Percentiles rank a stretch among this genome's conserved stretches.
phyloP scores from a whole-genome alignment of 1,284 basidiomycete genomes.

The Boletellus dicymbophilus region DNA sequence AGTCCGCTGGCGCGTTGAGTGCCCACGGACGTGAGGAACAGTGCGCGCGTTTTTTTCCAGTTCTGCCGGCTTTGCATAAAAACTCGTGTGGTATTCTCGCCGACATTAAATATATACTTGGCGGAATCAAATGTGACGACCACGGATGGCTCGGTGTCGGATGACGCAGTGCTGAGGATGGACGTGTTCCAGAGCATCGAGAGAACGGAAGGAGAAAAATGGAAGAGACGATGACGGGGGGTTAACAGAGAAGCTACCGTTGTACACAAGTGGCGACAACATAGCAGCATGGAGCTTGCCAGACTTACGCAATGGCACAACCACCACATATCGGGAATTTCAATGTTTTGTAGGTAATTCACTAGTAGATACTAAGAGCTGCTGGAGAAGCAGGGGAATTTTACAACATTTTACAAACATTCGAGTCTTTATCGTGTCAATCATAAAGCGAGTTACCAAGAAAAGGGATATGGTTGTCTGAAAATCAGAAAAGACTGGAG shows the following conservation, averaged over 20 bases:
- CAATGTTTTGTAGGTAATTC: no score
- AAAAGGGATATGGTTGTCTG: no score
- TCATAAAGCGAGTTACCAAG: no score
- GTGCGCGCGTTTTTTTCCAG: conserved; percentile 62
- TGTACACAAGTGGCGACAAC: conserved; percentile 30
- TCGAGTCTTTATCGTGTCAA: no score
- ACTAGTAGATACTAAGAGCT: no score
- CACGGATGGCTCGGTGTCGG: conserved; percentile 80
- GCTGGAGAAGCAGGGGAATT: no score
- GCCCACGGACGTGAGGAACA: conserved; percentile 75
- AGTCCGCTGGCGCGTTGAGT: conserved; percentile 68
- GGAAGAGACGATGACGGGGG: conserved; percentile 18
- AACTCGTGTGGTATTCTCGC: conserved; percentile 78
- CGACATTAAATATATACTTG: conserved; percentile 86
- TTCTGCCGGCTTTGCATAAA: conserved; percentile 68
- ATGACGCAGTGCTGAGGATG: conserved; percentile 55
- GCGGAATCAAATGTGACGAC: conserved; percentile 74
- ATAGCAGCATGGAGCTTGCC: conserved; percentile 34
- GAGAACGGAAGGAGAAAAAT: conserved; percentile 12
- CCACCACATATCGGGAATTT: no score
- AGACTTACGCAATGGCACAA: no score
- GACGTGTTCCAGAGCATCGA: conserved; percentile 63
- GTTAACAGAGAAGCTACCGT: conserved; percentile 19
- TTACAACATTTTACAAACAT: no score
- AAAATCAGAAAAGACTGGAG: no score